These are phyloP conservation scores for Terfezia claveryi DNA, from an alignment of 495 filamentous ascomycete genomes.

Conservation along the genomic window DNA sequence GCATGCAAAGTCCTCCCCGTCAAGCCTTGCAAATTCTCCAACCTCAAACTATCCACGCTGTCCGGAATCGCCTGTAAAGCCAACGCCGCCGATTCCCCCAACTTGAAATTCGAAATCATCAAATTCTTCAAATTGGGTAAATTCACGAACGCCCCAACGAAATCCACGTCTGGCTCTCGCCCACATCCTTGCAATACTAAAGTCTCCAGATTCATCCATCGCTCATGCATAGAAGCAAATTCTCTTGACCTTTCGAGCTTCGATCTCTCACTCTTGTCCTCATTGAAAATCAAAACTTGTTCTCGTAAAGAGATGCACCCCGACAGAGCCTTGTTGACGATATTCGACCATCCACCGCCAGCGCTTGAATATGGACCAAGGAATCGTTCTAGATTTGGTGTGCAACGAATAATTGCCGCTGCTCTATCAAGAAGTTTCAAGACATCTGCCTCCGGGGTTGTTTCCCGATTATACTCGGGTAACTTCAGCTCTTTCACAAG, in stretches of 20 bases:
- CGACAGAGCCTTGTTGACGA: conserved; percentile 51
- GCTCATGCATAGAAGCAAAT: conserved; percentile 46
- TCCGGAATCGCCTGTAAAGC: conserved; percentile 48
- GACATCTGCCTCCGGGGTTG: conserved; percentile 24
- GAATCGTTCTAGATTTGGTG: conserved; percentile 60
- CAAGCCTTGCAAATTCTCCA: conserved; percentile 55
- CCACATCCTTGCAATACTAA: conserved; percentile 53
- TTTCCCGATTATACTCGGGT: conserved; percentile 36
- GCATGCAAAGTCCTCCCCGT: conserved; percentile 55
- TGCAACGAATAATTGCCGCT: conserved; percentile 65
- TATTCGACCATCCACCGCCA: conserved; percentile 47
- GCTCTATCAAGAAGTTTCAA: conserved; percentile 48
- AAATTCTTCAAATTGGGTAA: conserved; percentile 52
- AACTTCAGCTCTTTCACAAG: conserved; percentile 56
- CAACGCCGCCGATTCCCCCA: conserved; percentile 48
- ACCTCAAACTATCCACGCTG: conserved; percentile 42
- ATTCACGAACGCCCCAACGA: conserved; percentile 43
- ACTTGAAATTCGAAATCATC: conserved; percentile 49
- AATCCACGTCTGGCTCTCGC: conserved; percentile 39
- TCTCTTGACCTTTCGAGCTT: conserved; percentile 30
- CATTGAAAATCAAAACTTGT: conserved; percentile 52
- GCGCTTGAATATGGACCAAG: conserved; percentile 49
- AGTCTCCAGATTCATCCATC: conserved; percentile 51
- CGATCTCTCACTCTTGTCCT: conserved; percentile 27
- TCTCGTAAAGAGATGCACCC: conserved; percentile 52